phyloP scores from a whole-genome alignment of 768 basidiomycete genomes.

The Termitomyces sp. region DNA sequence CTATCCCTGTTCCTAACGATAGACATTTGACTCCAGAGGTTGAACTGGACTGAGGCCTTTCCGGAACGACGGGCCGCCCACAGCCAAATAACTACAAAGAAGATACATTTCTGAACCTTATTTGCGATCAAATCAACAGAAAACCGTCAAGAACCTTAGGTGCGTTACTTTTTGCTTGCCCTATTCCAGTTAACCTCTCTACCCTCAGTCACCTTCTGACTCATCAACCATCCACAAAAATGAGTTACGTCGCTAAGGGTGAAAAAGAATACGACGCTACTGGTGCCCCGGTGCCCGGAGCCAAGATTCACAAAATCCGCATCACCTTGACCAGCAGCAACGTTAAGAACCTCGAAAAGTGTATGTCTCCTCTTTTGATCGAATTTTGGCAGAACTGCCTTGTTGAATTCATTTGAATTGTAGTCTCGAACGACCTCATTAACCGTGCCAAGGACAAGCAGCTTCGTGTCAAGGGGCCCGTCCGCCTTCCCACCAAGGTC shows the following conservation, averaged over 20 bases:
- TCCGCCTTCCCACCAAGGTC: slow-evolving; percentile 98
- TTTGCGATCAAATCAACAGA: slow-evolving; percentile 35
- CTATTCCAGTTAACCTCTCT: slow-evolving; percentile 6
- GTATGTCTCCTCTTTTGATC: slow-evolving; percentile 36
- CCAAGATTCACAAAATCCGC: slow-evolving; percentile 98
- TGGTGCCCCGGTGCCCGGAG: slow-evolving; percentile 75
- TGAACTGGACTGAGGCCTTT: too few species aligned
- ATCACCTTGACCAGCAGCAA: slow-evolving; percentile 99
- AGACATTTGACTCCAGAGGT: not conserved
- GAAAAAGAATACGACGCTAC: slow-evolving; percentile 97
- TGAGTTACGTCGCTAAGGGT: slow-evolving; percentile 99
- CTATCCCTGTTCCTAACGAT: not conserved
- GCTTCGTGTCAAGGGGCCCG: slow-evolving; percentile 97
- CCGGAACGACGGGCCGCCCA: not conserved
- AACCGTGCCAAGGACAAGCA: slow-evolving; percentile 99
- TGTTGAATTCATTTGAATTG: not conserved
- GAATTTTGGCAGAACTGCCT: not conserved
- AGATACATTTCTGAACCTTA: slow-evolving; percentile 27
- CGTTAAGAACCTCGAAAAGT: slow-evolving; percentile 98
- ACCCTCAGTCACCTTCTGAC: slow-evolving; percentile 74
- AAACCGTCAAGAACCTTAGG: slow-evolving; percentile 36
- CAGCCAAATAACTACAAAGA: slow-evolving; percentile 9
- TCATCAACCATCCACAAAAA: slow-evolving; percentile 48
- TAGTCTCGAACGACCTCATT: slow-evolving; percentile 94
- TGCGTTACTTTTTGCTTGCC: slow-evolving; percentile 18